phyloP scores from a whole-genome alignment of 805 yeast species.

The Pichia deserticola region DNA sequence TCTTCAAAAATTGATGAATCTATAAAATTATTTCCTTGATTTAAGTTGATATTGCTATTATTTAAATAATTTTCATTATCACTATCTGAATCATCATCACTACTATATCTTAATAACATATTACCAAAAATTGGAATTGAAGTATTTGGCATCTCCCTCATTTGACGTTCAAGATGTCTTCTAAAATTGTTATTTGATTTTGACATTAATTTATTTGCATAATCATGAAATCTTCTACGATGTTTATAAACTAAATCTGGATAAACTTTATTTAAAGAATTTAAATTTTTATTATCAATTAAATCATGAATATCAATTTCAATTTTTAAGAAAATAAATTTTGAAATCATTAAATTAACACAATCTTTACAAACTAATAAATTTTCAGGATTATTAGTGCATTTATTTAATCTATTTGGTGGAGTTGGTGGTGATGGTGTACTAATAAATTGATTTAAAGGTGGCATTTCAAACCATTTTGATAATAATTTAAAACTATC shows the following conservation, averaged over 20 bases:
- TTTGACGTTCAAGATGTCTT: background rate
- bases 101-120: background rate
- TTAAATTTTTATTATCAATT: background rate
- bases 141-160: background rate
- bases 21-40: background rate
- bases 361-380: slow-evolving; percentile 25
- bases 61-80: background rate
- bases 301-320: slow-evolving; percentile 25
- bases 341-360: slow-evolving; percentile 22
- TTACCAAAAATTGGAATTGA: background rate
- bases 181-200: background rate
- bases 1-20: no score
- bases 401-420: slow-evolving; percentile 18
- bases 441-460: slow-evolving; percentile 27
- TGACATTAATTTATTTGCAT: slow-evolving; percentile 1
- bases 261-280: slow-evolving; percentile 3
- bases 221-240: slow-evolving; percentile 17
- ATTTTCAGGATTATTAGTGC: slow-evolving; percentile 27
- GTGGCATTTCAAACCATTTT: slow-evolving; percentile 32
- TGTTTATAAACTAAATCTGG: slow-evolving; percentile 27
- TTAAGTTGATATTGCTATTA: background rate
- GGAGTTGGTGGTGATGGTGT: slow-evolving; percentile 31
- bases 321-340: slow-evolving; percentile 24
- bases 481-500: slow-evolving; percentile 22
- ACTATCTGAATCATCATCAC: background rate